phyloP scores from a whole-genome alignment of 2,329 filamentous ascomycete species.

The Paecilomyces niveus region DNA sequence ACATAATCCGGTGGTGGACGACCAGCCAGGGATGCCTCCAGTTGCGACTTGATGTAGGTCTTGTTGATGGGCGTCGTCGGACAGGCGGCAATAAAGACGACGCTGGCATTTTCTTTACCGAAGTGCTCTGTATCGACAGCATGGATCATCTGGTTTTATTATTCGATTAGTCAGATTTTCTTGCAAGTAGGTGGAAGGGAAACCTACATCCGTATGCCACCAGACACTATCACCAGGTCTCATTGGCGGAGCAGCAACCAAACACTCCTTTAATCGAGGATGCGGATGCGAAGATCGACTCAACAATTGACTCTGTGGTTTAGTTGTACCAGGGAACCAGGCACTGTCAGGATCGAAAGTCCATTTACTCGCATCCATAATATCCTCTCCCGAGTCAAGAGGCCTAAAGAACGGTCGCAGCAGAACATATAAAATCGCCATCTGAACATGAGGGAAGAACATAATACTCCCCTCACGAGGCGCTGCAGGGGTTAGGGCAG shows the following conservation, averaged over 20 bases:
- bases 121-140: slow-evolving; percentile 33
- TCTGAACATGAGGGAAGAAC: slow-evolving; percentile 32
- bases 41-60: slow-evolving; percentile 40
- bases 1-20: slow-evolving; percentile 38
- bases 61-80: slow-evolving; percentile 25
- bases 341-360: slow-evolving; percentile 21
- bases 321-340: slow-evolving; percentile 34
- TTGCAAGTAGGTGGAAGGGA: background rate
- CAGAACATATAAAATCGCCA: slow-evolving; percentile 33
- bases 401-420: slow-evolving; percentile 37
- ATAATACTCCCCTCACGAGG: slow-evolving; percentile 31
- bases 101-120: slow-evolving; percentile 23
- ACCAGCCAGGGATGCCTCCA: slow-evolving; percentile 43
- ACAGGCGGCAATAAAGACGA: slow-evolving; percentile 29
- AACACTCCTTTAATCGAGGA: slow-evolving; percentile 28
- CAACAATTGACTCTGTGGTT: slow-evolving; percentile 23
- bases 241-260: slow-evolving; percentile 32
- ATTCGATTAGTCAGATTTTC: background rate
- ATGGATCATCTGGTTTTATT: slow-evolving; percentile 19
- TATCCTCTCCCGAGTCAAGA: slow-evolving; percentile 19
- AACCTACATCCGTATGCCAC: slow-evolving; percentile 30
- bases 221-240: slow-evolving; percentile 35
- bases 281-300: slow-evolving; percentile 33
- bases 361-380: slow-evolving; percentile 34
- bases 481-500: slow-evolving; percentile 30